Evolutionary conservation across 2,329 filamentous ascomycete genomes (phyloP).

Genomic region (Phialophora tarda): DNA sequence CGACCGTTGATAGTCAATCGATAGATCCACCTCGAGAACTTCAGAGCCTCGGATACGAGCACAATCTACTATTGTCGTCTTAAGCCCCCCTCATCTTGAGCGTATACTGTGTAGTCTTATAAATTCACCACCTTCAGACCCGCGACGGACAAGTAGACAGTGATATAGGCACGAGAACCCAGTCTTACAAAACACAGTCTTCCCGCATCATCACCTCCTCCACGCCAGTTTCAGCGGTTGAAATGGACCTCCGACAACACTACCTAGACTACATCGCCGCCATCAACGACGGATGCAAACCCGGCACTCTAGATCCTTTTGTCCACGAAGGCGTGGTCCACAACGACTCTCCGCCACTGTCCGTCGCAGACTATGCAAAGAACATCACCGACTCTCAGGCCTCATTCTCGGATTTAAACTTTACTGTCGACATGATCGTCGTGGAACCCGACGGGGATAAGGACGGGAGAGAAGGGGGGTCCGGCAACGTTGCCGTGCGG

Average conservation of each 20-base stretch:
- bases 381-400: slow-evolving; percentile 25
- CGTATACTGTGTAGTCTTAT: background rate
- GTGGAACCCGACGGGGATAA: slow-evolving; percentile 21
- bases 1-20: background rate
- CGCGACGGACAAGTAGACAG: background rate
- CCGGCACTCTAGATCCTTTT: slow-evolving; percentile 7
- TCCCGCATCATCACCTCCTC: background rate
- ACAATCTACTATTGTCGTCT: no score
- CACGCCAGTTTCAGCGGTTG: background rate
- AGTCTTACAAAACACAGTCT: background rate
- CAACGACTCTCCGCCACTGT: slow-evolving; percentile 25
- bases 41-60: background rate
- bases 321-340: slow-evolving; percentile 27
- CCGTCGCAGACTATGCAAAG: slow-evolving; percentile 23
- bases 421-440: slow-evolving; percentile 28
- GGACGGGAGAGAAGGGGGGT: background rate
- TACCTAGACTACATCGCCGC: slow-evolving; percentile 18
- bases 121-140: background rate
- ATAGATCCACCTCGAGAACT: background rate
- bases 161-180: background rate
- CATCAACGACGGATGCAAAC: slow-evolving; percentile 10
- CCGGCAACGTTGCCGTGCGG: slow-evolving; percentile 24
- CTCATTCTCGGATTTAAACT: slow-evolving; percentile 22
- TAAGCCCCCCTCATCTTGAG: background rate
- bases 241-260: slow-evolving; percentile 12